Evolutionary conservation across 192 early-diverging fungal species (phyloP), one percentile per base, ranked within the genome.

Genomic region (Funneliformis geosporum): DNA sequence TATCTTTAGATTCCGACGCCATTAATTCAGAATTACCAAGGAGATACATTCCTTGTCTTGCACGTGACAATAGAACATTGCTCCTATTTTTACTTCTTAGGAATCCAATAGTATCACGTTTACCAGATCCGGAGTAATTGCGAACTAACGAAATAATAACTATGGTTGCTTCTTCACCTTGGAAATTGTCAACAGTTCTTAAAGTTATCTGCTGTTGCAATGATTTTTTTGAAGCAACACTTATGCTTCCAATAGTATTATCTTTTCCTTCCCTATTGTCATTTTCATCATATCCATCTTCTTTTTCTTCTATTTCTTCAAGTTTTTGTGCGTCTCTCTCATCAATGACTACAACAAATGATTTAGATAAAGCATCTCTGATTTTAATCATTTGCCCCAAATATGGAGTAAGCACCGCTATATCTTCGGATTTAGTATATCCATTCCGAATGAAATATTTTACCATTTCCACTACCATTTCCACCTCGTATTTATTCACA

Each of bases 11-110:
- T n/a, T 78, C 40, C 1, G 71, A 46, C 43, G 46, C 64, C 76
- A 89, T 83, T 0, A 89, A 72, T 0, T 59, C 43, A 0, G 85
- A 33, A 33, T 33, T 33, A 33, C 33, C 33, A 33, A 33, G 0
- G 33, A 33, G 33, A 33, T 33, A 33, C 87, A 90, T 86, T 4
- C 90, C 90, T 75, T 91, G 90, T 65, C 86, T 74, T 0, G 90
- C 90, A 27, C 90, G 81, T 8, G 89, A 90, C 3, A 90, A 44
- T 3, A 90, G 66, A 12, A 91, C 90, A 44, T 90, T 91, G 4
- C 86, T 83, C 10, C 90, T 85, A 73, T 91, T 91, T 23, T 65
- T 69, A 27, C 83, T 83, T 74, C 87, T 88, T 60, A 90, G 76
- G 73, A 91, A 91, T 4, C 90, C 90, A 69, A 87, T 89, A 8